Evolutionary conservation across 345 rosid species (phyloP).

Genomic region (Ceriops zippeliana): DNA sequence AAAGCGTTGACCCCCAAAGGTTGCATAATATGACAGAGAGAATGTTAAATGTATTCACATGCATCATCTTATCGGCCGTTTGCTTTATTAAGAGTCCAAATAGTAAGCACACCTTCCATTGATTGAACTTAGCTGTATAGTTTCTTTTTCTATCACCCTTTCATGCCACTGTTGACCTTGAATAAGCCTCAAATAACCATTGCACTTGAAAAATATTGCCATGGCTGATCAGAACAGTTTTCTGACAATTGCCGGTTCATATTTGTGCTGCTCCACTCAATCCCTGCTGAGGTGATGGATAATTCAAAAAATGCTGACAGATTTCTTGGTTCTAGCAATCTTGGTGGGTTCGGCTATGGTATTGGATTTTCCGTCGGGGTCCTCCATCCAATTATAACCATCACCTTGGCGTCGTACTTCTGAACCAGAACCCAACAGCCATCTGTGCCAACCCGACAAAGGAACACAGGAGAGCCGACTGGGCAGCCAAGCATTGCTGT

Average conservation of each 20-base stretch:
- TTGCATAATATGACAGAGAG: not conserved
- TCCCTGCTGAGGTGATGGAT: constrained; percentile 19
- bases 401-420: constrained; percentile 40
- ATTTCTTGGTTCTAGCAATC: constrained; percentile 17
- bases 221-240: constrained; percentile 35
- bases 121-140: not conserved
- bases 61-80: constrained; percentile 3
- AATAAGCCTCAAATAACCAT: constrained; percentile 1
- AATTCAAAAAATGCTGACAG: constrained; percentile 10
- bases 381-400: constrained; percentile 37
- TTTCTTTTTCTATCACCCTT: not conserved
- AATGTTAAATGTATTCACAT: constrained; percentile 16
- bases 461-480: not conserved
- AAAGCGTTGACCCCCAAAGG: constrained; percentile 19
- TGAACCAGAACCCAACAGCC: constrained; percentile 29
- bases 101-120: constrained; percentile 5
- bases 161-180: constrained; percentile 30
- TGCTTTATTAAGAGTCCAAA: constrained; percentile 11
- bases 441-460: not conserved
- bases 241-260: not conserved
- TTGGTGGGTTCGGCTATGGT: constrained; percentile 45
- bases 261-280: not conserved
- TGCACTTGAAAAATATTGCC: constrained; percentile 16
- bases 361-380: constrained; percentile 41
- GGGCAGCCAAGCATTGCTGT: constrained; percentile 22